Evolutionary conservation across 2,329 filamentous ascomycete genomes (phyloP).

Genomic region (Phialemoniopsis sp.): DNA sequence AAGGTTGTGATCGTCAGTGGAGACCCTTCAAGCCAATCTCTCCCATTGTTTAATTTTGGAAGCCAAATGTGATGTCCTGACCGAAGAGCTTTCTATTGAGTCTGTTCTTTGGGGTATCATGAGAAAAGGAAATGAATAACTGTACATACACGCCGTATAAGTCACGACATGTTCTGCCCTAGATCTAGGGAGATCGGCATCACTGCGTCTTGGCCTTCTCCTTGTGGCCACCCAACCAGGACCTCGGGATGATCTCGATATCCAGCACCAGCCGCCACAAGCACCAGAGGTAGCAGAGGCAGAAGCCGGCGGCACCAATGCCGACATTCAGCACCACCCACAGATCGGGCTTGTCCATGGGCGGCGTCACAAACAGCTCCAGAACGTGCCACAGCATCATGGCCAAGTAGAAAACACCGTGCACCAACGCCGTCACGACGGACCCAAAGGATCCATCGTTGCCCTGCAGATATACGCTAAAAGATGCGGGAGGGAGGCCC

Average conservation of each 20-base stretch:
- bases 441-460: slow-evolving; percentile 12
- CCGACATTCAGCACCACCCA: slow-evolving; percentile 93
- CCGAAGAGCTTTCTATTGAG: too few relatives aligned
- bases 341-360: slow-evolving; percentile 77
- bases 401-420: slow-evolving; percentile 68
- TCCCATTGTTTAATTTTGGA: too few relatives aligned
- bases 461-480: slow-evolving; percentile 62
- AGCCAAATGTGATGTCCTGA: too few relatives aligned
- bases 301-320: slow-evolving; percentile 80
- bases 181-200: too few relatives aligned
- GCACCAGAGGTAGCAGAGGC: slow-evolving; percentile 89
- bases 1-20: too few relatives aligned
- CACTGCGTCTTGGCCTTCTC: slow-evolving; percentile 34
- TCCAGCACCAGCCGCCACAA: slow-evolving; percentile 62
- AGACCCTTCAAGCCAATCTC: too few relatives aligned
- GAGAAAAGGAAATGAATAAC: neutral
- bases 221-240: slow-evolving; percentile 17
- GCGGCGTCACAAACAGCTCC: slow-evolving; percentile 65
- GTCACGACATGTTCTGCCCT: too few relatives aligned
- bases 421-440: slow-evolving; percentile 59
- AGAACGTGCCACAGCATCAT: slow-evolving; percentile 81
- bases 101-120: slow-evolving; percentile 1
- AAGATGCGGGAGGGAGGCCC: slow-evolving; percentile 74
- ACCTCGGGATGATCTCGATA: slow-evolving; percentile 44
- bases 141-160: too few relatives aligned